A percentile compares a stretch with the other conserved stretches of the same genome.
Evolutionary conservation across 768 basidiomycete species (phyloP).

Genomic region (Tricholoma hemisulphureum): DNA sequence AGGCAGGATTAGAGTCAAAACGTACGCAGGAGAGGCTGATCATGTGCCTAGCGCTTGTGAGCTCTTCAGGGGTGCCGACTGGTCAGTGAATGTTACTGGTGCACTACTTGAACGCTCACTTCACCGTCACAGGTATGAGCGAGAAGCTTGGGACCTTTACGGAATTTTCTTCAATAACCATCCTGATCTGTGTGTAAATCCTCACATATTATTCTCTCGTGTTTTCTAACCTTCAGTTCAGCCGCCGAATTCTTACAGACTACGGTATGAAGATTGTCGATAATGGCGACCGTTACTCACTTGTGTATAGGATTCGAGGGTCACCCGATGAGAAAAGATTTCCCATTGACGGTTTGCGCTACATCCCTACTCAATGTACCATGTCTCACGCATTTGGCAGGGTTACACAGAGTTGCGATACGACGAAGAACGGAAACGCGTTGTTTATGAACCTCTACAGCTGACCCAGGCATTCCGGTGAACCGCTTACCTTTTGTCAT

Average conservation of each 20-base stretch:
- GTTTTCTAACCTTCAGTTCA: conserved; percentile 30
- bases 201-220: neutral
- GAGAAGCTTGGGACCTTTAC: conserved; percentile 97
- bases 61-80: conserved; percentile 90
- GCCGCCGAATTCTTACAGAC: conserved; percentile 96
- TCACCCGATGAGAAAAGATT: conserved; percentile 96
- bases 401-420: conserved; percentile 99
- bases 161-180: conserved; percentile 96
- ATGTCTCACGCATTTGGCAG: conserved; percentile 38
- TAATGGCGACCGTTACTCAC: conserved; percentile 9
- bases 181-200: conserved; percentile 81
- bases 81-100: conserved; percentile 49
- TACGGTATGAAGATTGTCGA: conserved; percentile 58
- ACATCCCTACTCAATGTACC: neutral
- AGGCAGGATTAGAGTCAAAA: conserved; percentile 93
- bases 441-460: conserved; percentile 96
- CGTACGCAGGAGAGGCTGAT: conserved; percentile 91
- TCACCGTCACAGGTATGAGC: conserved; percentile 70
- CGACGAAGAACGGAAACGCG: conserved; percentile 95
- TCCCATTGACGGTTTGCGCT: conserved; percentile 83
- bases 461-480: conserved; percentile 98
- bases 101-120: neutral
- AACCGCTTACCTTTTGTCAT: conserved; percentile 14
- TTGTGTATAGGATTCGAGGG: conserved; percentile 80
- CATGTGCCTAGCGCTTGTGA: conserved; percentile 80